Percentiles rank a stretch among this genome's conserved stretches.
phyloP scores from a whole-genome alignment of 352 stramenopile species.

The Phytophthora lateralis region DNA sequence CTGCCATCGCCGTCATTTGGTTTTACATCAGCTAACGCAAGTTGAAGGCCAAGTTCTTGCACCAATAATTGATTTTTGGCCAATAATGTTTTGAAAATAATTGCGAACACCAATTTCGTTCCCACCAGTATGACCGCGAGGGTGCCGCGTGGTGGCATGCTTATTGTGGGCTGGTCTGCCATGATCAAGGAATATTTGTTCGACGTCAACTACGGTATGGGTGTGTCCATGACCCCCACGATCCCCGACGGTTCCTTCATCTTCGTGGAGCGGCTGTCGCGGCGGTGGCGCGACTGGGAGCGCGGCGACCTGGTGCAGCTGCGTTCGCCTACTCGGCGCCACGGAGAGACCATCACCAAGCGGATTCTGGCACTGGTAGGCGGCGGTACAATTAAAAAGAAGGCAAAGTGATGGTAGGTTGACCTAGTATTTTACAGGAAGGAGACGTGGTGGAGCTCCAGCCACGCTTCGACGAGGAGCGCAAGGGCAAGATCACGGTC shows the following conservation, averaged over 20 bases:
- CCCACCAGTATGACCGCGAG: conserved; percentile 6
- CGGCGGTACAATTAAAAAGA: neutral
- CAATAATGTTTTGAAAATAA: neutral
- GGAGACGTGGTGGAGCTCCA: conserved; percentile 83
- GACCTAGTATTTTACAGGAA: conserved; percentile 47
- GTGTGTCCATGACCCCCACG: conserved; percentile 82
- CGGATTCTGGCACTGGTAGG: conserved; percentile 82
- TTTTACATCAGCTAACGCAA: no score
- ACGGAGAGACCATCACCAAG: conserved; percentile 86
- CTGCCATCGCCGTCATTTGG: no score
- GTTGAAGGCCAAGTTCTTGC: neutral
- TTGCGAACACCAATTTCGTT: neutral
- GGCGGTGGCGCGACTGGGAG: conserved; percentile 64
- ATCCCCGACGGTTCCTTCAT: conserved; percentile 85
- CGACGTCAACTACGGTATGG: conserved; percentile 87
- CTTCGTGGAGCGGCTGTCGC: conserved; percentile 80
- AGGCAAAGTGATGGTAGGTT: neutral
- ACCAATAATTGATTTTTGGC: neutral
- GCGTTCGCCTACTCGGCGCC: conserved; percentile 73
- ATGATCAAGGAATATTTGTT: conserved; percentile 70
- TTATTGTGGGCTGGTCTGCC: conserved; percentile 65
- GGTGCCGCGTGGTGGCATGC: conserved; percentile 53
- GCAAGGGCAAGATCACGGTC: conserved; percentile 68
- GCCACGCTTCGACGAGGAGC: conserved; percentile 64
- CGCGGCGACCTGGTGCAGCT: conserved; percentile 86